Conservation (phyloP, 257 asterid species). For the Verbena officinalis region DNA sequence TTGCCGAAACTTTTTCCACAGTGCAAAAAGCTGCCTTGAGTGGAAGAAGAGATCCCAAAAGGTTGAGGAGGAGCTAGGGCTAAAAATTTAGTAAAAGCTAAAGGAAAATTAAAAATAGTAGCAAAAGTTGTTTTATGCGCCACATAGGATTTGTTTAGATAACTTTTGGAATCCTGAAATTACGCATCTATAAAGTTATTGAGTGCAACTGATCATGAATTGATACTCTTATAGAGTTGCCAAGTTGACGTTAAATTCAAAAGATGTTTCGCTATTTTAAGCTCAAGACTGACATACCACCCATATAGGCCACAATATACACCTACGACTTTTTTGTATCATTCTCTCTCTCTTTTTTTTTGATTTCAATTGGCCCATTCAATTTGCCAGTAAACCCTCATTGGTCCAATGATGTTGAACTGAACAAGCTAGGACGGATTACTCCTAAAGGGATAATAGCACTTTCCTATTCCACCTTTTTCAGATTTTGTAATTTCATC, state of each 20-base stretch:
- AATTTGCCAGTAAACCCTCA: not conserved
- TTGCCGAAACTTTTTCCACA: slow-evolving; percentile 31
- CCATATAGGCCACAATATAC: slow-evolving; percentile 35
- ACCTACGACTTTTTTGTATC: not conserved
- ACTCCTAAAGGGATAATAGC: too few relatives aligned
- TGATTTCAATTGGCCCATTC: not conserved
- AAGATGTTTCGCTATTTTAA: slow-evolving; percentile 12
- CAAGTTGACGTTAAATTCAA: slow-evolving; percentile 3
- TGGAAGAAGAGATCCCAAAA: slow-evolving; percentile 44
- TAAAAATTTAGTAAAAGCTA: slow-evolving; percentile 17
- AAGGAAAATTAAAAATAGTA: slow-evolving; percentile 10
- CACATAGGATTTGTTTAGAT: slow-evolving; percentile 22
- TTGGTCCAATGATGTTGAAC: not conserved
- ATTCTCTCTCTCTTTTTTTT: not conserved
- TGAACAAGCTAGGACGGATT: too few relatives aligned
- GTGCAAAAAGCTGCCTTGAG: slow-evolving; percentile 32
- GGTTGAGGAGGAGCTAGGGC: slow-evolving; percentile 18
- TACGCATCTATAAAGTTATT: slow-evolving; percentile 52
- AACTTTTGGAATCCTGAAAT: slow-evolving; percentile 54
- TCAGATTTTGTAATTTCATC: too few relatives aligned
- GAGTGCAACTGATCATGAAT: slow-evolving; percentile 33
- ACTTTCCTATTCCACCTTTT: too few relatives aligned
- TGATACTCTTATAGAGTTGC: slow-evolving; percentile 16
- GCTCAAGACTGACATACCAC: slow-evolving; percentile 32
- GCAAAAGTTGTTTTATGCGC: slow-evolving; percentile 20